These are phyloP conservation scores for carrot (Daucus carota) DNA, from an alignment of 129 eudicot genomes.

Conservation along the genomic window DH1_v3.0 NC_030386.2:39103001-39103500, in stretches of 20 bases:
- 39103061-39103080: not conserved
- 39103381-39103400: no score
- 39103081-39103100: not conserved
- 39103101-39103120: no score
- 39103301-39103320: not conserved
- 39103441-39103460: not conserved
- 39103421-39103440: not conserved
- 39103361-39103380: not conserved
- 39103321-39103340: no score
- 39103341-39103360: not conserved
- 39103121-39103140: no score
- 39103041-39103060: no score
- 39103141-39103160: not conserved
- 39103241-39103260: not conserved
- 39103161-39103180: not conserved
- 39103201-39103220: not conserved
- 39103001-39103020: not conserved
- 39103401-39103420: no score
- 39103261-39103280: not conserved
- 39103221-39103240: not conserved
- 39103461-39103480: not conserved
- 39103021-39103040: no score
- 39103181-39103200: no score
- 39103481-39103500: not conserved
- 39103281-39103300: not conserved